phyloP scores from a whole-genome alignment of 345 rosid genomes.

The Moringa oleifera region DNA sequence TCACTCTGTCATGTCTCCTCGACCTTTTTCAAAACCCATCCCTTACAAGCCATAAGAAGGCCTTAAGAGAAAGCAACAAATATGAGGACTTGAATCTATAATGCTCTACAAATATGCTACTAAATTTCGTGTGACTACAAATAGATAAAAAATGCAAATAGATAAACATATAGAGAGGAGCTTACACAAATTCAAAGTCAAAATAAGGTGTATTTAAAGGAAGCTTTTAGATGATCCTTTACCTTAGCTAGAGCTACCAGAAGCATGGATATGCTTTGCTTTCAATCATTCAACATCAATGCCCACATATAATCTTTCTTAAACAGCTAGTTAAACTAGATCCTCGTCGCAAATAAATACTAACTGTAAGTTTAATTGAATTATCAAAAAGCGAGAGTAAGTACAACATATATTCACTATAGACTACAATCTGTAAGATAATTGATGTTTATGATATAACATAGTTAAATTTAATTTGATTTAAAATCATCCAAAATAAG shows the following conservation, averaged over 20 bases:
- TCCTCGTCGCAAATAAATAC: not conserved
- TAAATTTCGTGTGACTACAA: not conserved
- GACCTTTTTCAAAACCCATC: constrained; percentile 97
- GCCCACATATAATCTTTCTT: constrained; percentile 32
- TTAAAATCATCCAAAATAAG: not conserved
- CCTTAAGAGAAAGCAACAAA: constrained; percentile 4
- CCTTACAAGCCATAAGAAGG: constrained; percentile 55
- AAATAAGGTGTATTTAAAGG: constrained; percentile 57
- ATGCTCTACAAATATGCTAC: not conserved
- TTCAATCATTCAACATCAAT: constrained; percentile 93
- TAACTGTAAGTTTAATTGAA: not conserved
- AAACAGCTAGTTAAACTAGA: not conserved
- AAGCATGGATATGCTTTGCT: constrained; percentile 58
- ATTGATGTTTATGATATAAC: not conserved
- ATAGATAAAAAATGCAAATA: not conserved
- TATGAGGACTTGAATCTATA: not conserved
- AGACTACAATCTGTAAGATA: not conserved
- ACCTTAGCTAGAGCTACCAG: constrained; percentile 68
- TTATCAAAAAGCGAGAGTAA: not conserved
- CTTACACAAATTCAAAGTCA: constrained; percentile 70
- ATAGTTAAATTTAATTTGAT: too few species aligned
- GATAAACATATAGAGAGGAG: constrained; percentile 2
- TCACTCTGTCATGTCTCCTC: constrained; percentile 88
- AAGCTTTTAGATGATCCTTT: constrained; percentile 79
- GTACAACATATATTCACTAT: not conserved